Evolutionary conservation across 768 basidiomycete genomes (phyloP), one percentile per base, ranked within the genome.

Genomic region (Tylopilus sp.): DNA sequence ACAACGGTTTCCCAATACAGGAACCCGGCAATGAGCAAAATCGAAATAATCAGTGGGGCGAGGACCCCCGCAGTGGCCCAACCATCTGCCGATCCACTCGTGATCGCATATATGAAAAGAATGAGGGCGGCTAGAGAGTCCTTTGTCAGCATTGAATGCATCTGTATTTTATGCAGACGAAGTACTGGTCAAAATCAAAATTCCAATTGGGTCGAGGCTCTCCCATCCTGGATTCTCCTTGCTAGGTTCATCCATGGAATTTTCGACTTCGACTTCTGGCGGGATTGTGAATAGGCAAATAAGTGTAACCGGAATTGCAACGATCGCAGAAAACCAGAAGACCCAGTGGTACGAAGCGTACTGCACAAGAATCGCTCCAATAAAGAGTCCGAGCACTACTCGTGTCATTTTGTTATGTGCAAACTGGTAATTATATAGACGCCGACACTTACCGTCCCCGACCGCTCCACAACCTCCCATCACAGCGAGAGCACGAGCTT

Each of bases 261-360:
- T 46, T 17, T 38, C 29, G 3, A 56, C 45, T 17, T 38, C 29
- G 3, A 56, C 19, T 22, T 63, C 62, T 22, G 58, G 31, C 0
- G 77, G 77, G 7, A 78, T 68, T 45, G 75, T 50, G 30, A 75
- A 57, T 17, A 70, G n/a, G 43, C 70, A 64, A 3, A 60, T 47
- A 17, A 71, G 16, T 31, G 72, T 64, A 13, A 76, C 64, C 16
- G 68, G 59, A 7, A 71, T 47, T 34, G 71, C 61, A 31, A 80
- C 50, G 33, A 79, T 71, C 3, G 76, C 72, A 30, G 72, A 64
- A 53, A 77, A 72, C 62, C 75, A 80, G 61, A 83, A 82, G 19
- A 81, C 71, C 80, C 80, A 81, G 25, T 63, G 71, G 68, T 76
- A 82, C 12, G 74, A 72, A 3, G 67, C 66, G 29, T 64, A 74